Conservation (phyloP, 768 basidiomycete species). For the Leccinum disarticulatum region DNA sequence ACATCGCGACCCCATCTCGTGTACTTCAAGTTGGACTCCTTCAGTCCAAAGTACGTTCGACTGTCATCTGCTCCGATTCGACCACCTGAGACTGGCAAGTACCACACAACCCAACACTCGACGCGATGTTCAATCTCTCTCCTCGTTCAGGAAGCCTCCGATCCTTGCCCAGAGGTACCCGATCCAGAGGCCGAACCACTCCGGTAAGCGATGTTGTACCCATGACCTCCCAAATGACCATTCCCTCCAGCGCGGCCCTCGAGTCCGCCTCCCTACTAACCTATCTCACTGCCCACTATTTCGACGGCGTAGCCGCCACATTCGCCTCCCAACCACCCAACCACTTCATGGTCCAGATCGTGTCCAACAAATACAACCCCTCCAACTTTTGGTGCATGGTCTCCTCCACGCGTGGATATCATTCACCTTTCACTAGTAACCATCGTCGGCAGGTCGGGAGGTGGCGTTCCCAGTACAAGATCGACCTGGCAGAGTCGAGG, state of each 20-base stretch:
- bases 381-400: conserved; percentile 80
- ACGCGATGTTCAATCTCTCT: neutral
- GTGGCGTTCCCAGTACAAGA: conserved; percentile 86
- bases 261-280: conserved; percentile 62
- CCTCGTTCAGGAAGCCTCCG: conserved; percentile 82
- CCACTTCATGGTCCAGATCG: conserved; percentile 70
- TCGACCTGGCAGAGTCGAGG: conserved; percentile 60
- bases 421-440: neutral
- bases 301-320: conserved; percentile 73
- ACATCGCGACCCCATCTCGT: too few relatives aligned
- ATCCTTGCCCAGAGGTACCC: conserved; percentile 62
- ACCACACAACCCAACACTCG: neutral
- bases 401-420: neutral
- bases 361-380: conserved; percentile 88
- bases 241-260: conserved; percentile 57
- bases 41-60: too few relatives aligned
- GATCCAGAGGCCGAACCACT: conserved; percentile 69
- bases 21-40: too few relatives aligned
- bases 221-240: neutral
- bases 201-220: conserved; percentile 48
- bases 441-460: conserved; percentile 73
- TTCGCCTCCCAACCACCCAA: conserved; percentile 48
- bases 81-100: conserved; percentile 81
- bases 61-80: too few relatives aligned
- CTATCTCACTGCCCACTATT: conserved; percentile 82